phyloP scores from a whole-genome alignment of 495 filamentous ascomycete genomes.

The Aspergillus kassunensis region DNA sequence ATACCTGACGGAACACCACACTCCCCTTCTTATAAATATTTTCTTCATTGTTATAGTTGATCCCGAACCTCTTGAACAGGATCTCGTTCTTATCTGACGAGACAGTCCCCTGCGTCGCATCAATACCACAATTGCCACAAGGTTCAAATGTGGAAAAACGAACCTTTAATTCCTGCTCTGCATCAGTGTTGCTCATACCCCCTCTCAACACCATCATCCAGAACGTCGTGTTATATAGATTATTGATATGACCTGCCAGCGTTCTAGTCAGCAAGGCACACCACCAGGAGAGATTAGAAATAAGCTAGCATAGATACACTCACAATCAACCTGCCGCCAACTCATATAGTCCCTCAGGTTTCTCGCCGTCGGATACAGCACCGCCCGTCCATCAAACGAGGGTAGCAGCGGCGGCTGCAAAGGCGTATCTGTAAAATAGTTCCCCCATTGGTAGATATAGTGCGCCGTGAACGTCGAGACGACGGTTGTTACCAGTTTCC shows the following conservation, averaged over 20 bases:
- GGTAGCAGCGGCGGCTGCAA: constrained; percentile 70
- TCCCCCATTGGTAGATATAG: constrained; percentile 78
- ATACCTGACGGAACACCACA: constrained; percentile 78
- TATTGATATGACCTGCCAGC: constrained; percentile 83
- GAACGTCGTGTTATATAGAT: constrained; percentile 96
- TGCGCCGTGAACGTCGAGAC: constrained; percentile 91
- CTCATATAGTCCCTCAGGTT: constrained; percentile 92
- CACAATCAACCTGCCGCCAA: constrained; percentile 96
- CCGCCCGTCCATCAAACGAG: constrained; percentile 87
- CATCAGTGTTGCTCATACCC: constrained; percentile 67
- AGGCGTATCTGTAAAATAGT: constrained; percentile 62
- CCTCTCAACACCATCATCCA: constrained; percentile 82
- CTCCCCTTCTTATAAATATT: constrained; percentile 94
- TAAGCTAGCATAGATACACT: constrained; percentile 30
- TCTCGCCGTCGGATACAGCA: constrained; percentile 72
- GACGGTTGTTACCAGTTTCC: constrained; percentile 86
- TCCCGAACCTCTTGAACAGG: constrained; percentile 79
- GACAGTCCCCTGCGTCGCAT: constrained; percentile 60
- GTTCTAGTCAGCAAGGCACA: not conserved
- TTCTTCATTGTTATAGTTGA: constrained; percentile 96
- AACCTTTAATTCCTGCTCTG: constrained; percentile 74
- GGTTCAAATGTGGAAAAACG: constrained; percentile 10
- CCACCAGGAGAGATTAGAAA: not conserved
- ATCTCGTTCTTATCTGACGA: constrained; percentile 94
- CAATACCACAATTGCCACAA: not conserved